phyloP scores from a whole-genome alignment of 1,284 basidiomycete genomes.

The Sanghuangporus weigelae region DNA sequence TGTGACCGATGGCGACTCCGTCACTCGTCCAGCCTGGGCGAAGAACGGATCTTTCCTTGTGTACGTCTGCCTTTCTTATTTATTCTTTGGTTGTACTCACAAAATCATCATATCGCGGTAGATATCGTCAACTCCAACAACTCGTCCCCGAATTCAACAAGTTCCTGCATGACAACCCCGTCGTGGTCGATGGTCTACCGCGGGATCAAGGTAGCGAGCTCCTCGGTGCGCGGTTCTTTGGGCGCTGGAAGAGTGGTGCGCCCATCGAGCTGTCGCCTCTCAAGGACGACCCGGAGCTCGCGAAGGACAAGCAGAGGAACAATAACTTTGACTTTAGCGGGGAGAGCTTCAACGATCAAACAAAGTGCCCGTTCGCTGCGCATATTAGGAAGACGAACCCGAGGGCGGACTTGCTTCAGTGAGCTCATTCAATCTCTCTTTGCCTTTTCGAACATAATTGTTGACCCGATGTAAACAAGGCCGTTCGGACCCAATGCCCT shows the following conservation, averaged over 20 bases:
- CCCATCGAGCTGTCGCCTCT: constrained; percentile 40
- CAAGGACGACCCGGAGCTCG: constrained; percentile 36
- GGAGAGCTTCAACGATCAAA: constrained; percentile 31
- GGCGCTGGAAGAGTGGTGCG: constrained; percentile 58
- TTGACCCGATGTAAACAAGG: neutral
- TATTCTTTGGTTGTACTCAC: neutral
- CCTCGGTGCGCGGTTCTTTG: constrained; percentile 48
- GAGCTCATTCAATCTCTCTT: neutral
- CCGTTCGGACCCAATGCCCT: neutral
- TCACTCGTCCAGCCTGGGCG: constrained; percentile 40
- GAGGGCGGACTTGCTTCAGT: constrained; percentile 37
- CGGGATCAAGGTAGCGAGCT: constrained; percentile 39
- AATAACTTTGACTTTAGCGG: constrained; percentile 42
- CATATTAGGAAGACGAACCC: constrained; percentile 53
- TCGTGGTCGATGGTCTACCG: constrained; percentile 33
- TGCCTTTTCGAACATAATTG: neutral
- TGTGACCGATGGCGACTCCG: constrained; percentile 29
- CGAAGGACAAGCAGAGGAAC: constrained; percentile 32
- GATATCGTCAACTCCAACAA: constrained; percentile 50
- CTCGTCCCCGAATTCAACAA: constrained; percentile 51
- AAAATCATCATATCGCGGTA: constrained; percentile 13
- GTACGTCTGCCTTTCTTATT: constrained; percentile 12
- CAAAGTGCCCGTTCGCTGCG: constrained; percentile 49
- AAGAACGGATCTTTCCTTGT: constrained; percentile 49
- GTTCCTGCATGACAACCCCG: constrained; percentile 40